A percentile compares a stretch with the other conserved stretches of the same genome.
phyloP scores from a whole-genome alignment of 345 rosid species.

The Eucalyptus sideroxylon region DNA sequence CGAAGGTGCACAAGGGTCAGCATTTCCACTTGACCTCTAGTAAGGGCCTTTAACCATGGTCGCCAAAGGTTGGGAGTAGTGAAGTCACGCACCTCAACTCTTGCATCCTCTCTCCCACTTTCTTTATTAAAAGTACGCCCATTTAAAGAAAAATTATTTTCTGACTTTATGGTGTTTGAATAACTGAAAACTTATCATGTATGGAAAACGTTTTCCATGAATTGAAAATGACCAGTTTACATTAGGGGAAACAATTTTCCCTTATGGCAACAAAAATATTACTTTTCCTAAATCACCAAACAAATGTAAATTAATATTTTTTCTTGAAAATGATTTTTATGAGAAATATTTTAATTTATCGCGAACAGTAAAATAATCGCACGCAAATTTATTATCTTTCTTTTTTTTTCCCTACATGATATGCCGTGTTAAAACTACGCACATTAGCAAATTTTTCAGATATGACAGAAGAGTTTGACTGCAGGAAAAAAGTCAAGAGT shows the following conservation, averaged over 20 bases:
- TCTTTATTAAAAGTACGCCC: neutral
- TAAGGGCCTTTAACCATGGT: neutral
- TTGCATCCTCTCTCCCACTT: neutral
- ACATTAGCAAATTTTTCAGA: neutral
- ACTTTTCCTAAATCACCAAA: neutral
- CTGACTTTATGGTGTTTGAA: neutral
- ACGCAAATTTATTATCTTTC: neutral
- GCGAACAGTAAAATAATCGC: neutral
- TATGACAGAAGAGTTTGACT: neutral
- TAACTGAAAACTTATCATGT: too few relatives aligned
- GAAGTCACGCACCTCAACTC: neutral
- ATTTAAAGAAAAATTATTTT: neutral
- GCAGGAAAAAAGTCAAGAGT: neutral
- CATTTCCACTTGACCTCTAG: neutral
- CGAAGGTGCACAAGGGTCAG: neutral
- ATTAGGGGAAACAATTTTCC: neutral
- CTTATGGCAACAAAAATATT: neutral
- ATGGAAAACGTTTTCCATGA: neutral
- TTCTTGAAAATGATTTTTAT: fast-evolving
- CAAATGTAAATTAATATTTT: neutral
- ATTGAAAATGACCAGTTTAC: fast-evolving
- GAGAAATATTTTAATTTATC: neutral
- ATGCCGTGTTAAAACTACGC: neutral
- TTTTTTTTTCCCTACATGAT: neutral
- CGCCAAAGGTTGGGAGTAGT: too few relatives aligned